Evolutionary conservation across 2,329 filamentous ascomycete species (phyloP), one percentile per base, ranked within the genome.

Genomic region (Aspergillus eucalypticola): DNA sequence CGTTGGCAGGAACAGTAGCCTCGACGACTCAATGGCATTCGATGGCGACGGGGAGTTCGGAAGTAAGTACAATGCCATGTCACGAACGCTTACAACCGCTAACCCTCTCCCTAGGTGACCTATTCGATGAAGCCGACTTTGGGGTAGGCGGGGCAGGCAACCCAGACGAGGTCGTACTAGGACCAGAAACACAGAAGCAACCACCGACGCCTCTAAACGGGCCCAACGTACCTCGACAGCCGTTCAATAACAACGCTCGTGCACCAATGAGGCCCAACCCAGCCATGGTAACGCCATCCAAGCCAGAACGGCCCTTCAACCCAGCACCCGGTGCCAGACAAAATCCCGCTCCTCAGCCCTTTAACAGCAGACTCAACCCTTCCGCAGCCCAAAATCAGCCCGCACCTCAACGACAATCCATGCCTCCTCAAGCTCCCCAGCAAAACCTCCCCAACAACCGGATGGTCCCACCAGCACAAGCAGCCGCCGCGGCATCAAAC

Each of bases 71-170:
- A 11, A 27, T 8, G 21, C n/a, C 11, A 5, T 15, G 23, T 19
- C 32, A 49, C 32, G 23, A 41, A 25, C 13, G 38, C 29, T 39
- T 6, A 50, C 21, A 8, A 17, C 11, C 15, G 25, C 68, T 75
- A 64, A 74, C 50, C 2, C 15, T 13, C 15, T 15, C n/a, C 5
- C 29, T 48, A 77, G 79, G 79, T 73, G 76, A 83, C 82, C 86
- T 91, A 61, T 89, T 92, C 71, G 90, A 92, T 68, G 89, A 91
- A 75, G 88, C 85, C 54, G 90, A 92, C 73, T 92, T 93, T 70
- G 87, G 84, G 52, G 88, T 90, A 7, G 78, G 83, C 8, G 83
- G 90, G 63, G 85, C 89, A 27, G 88, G 84, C 19, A 88, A 92
- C 69, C 90, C 90, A 3, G 90, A 95, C 72, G 91, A 94, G 71